Percentiles rank a stretch among this genome's conserved stretches.
Conservation (phyloP, 305 asterid genomes). For the Solanum aculeatissimum region DNA sequence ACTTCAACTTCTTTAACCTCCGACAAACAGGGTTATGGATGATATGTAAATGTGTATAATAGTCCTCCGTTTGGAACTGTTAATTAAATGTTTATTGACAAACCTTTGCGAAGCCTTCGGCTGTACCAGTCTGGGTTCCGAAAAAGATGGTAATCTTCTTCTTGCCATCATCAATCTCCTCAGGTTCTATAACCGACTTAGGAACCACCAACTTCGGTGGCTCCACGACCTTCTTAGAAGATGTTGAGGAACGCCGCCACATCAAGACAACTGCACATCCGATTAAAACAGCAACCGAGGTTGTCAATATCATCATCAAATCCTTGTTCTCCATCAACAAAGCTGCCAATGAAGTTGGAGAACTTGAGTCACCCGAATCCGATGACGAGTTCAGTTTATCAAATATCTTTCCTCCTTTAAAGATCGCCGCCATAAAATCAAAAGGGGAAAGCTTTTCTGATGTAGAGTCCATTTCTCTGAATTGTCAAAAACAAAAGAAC, state of each 20-base stretch:
- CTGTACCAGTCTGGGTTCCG: constrained; percentile 98
- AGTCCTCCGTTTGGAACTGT: background rate
- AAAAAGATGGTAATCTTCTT: constrained; percentile 72
- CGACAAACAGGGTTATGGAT: background rate
- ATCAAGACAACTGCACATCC: constrained; percentile 49
- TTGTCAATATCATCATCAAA: constrained; percentile 53
- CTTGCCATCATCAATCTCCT: constrained; percentile 74
- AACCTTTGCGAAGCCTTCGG: constrained; percentile 99
- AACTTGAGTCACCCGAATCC: constrained; percentile 18
- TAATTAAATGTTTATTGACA: background rate
- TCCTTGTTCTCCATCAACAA: constrained; percentile 69
- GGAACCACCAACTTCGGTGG: constrained; percentile 37
- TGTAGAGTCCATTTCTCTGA: constrained; percentile 37
- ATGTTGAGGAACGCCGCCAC: constrained; percentile 29
- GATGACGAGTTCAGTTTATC: constrained; percentile 49
- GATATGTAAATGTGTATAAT: background rate
- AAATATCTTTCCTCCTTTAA: constrained; percentile 38
- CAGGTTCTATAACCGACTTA: constrained; percentile 39
- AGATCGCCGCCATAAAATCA: constrained; percentile 73
- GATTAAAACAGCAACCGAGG: constrained; percentile 62
- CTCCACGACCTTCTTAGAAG: constrained; percentile 29
- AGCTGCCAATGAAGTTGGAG: constrained; percentile 41
- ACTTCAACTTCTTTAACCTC: background rate
- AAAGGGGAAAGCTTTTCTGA: constrained; percentile 67
- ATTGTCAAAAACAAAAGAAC: background rate